Evolutionary conservation across 2,329 filamentous ascomycete genomes (phyloP), one percentile per base, ranked within the genome.

Genomic region (Neoscytalidium dimidiatum): DNA sequence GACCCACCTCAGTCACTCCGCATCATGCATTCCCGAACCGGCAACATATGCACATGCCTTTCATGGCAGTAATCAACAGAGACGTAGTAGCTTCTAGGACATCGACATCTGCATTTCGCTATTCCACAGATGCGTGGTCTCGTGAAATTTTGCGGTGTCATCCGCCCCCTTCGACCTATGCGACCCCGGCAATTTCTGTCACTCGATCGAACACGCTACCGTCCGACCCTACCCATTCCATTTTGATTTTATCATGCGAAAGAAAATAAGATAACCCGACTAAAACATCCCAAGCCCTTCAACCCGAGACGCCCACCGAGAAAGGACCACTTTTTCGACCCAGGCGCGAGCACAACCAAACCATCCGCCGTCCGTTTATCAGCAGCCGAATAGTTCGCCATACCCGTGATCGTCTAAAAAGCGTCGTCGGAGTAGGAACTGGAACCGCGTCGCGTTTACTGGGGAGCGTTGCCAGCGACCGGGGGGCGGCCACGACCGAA

Each of bases 171-270:
- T 78, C 80, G 79, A 82, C 78, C 74, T 78, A 76, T 76, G 69
- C 76, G 72, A 71, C 77, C 77, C 79, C 79, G 78, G 79, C 79
- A 78, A 78, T 80, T 81, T 75, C 79, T 80, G 72, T 82, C 79
- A 81, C 80, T 81, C 79, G 77, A 79, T 77, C 74, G 77, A 75
- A 79, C 78, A 80, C 78, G 80, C 77, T 80, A 81, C 79, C 77
- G 78, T 79, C 72, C 74, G 79, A 79, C 75, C 78, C 75, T 78
- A 76, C 75, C 76, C 67, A 29, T 43, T 62, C 56, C 60, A 64
- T 65, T 66, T 62, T 64, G 35, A 61, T 60, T 60, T 57, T 38
- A 35, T 61, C 28, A 67, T 56, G 58, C 31, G 56, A 44, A 48
- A 58, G 46, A 58, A 52, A 65, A 60, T 23, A 64, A 60, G 7